Evolutionary conservation across 2,329 filamentous ascomycete species (phyloP).

Genomic region (Monosporascus sp.): DNA sequence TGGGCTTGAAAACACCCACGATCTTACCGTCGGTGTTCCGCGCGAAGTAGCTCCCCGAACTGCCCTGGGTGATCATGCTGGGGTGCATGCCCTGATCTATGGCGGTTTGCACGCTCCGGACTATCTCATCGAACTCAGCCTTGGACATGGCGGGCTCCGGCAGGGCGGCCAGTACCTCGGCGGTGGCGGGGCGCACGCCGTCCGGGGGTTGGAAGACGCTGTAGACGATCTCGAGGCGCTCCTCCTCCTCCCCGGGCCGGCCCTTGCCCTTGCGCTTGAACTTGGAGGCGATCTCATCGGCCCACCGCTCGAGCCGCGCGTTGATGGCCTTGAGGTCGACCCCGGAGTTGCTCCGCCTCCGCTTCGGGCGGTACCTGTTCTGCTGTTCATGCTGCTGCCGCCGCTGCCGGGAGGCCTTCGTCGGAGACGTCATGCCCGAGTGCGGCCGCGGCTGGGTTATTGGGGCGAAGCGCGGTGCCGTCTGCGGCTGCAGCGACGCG

Average conservation of each 20-base stretch:
- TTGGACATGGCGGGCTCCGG: conserved; percentile 64
- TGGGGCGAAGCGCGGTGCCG: conserved; percentile 58
- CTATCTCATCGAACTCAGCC: conserved; percentile 77
- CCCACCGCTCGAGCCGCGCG: conserved; percentile 89
- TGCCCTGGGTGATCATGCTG: conserved; percentile 93
- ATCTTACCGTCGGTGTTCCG: conserved; percentile 87
- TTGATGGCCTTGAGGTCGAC: conserved; percentile 99
- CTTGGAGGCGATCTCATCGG: conserved; percentile 93
- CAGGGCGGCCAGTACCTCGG: conserved; percentile 62
- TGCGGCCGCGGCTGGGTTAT: conserved; percentile 56
- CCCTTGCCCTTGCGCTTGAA: conserved; percentile 86
- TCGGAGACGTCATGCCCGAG: conserved; percentile 54
- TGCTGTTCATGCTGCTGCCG: neutral
- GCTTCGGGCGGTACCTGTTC: conserved; percentile 42
- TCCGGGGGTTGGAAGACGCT: conserved; percentile 94
- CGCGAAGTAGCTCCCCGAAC: conserved; percentile 97
- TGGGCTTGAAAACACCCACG: conserved; percentile 97
- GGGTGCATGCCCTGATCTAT: conserved; percentile 91
- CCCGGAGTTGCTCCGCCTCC: conserved; percentile 64
- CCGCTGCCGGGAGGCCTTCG: conserved; percentile 35
- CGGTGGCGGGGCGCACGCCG: conserved; percentile 72
- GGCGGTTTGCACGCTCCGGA: conserved; percentile 83
- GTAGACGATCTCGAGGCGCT: conserved; percentile 91
- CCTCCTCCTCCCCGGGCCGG: conserved; percentile 70
- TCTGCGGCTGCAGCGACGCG: conserved; percentile 47